Evolutionary conservation across 2,329 filamentous ascomycete species (phyloP), one percentile per base, ranked within the genome.

Genomic region (Aureobasidium sp.): DNA sequence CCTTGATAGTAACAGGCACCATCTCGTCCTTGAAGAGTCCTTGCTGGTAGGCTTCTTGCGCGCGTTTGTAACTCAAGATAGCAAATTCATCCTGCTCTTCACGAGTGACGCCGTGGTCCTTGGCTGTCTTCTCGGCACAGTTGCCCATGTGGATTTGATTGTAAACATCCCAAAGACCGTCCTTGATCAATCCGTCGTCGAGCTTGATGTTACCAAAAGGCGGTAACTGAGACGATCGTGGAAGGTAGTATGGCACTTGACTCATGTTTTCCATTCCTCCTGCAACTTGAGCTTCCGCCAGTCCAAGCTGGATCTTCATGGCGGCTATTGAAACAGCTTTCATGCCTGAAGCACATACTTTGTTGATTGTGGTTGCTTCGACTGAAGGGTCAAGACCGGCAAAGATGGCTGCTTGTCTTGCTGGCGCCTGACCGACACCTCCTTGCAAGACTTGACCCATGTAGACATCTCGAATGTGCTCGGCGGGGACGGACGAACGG

Each of bases 251-350:
- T 2, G 93, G 93, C 4, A 95, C 89, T 34, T 86, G 80, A 5
- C 88, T 88, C 93, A 98, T 98, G 71, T 88, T 96, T 74, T 98
- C 93, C 87, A 98, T 96, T 51, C 93, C 93, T 57, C 93, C 93
- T 1, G 93, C 93, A 6, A 97, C 78, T 68, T 95, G 87, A 0
- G 87, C 90, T 64, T 95, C 88, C 14, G 89, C 81, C 8, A 95
- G 78, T 4, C 93, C 91, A 10, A 98, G 80, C 71, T 96, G 88
- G 62, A 97, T 95, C 65, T 95, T 93, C 66, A 95, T 89, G 1
- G 91, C 91, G 1, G 91, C 93, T 39, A 97, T 79, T 19, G 80
- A 83, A 4, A 97, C 90, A 1, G 93, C 87, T 71, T 98, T 98
- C 60, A 98, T 76, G 4, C 93, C 93, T 0, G 90, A 96, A 3